These are phyloP conservation scores for Botrytis fragariae DNA, from an alignment of 2,329 filamentous ascomycete genomes.

Conservation along the genomic window DNA sequence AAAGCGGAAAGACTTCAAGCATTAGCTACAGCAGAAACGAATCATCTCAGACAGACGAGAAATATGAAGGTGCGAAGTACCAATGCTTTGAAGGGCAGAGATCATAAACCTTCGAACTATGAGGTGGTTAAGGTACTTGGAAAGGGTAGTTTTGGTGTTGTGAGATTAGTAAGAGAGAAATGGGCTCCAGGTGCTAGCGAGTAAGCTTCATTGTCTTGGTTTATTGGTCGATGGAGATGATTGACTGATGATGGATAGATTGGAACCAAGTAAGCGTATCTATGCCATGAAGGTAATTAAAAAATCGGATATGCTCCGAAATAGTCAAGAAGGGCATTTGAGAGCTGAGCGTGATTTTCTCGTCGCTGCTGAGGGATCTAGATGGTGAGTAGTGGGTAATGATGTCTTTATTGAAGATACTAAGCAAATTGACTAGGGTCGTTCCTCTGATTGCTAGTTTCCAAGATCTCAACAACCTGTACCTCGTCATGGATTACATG, in stretches of 20 bases:
- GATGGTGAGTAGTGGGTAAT: constrained; percentile 54
- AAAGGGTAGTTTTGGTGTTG: constrained; percentile 92
- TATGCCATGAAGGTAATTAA: constrained; percentile 98
- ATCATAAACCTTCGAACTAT: constrained; percentile 62
- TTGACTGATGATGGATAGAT: background rate
- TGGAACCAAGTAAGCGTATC: constrained; percentile 51
- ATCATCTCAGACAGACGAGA: constrained; percentile 71
- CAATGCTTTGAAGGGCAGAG: constrained; percentile 40
- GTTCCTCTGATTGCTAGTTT: constrained; percentile 87
- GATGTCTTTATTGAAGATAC: background rate
- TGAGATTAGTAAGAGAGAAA: constrained; percentile 76
- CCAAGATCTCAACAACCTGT: constrained; percentile 79
- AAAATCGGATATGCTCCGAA: constrained; percentile 88
- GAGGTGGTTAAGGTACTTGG: constrained; percentile 80
- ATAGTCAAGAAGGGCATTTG: constrained; percentile 88
- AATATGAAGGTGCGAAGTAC: constrained; percentile 62
- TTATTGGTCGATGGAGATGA: background rate
- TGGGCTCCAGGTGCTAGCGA: constrained; percentile 24
- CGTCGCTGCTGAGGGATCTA: constrained; percentile 81
- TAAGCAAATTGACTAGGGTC: constrained; percentile 53
- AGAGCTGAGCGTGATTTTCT: constrained; percentile 90
- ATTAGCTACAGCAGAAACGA: constrained; percentile 67
- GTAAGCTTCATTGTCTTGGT: constrained; percentile 20
- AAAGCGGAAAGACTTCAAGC: constrained; percentile 51
- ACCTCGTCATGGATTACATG: constrained; percentile 98